Percentiles rank a stretch among this genome's conserved stretches.
Evolutionary conservation across 2,329 filamentous ascomycete genomes (phyloP).

Genomic region (Phaeosphaeria sp.): DNA sequence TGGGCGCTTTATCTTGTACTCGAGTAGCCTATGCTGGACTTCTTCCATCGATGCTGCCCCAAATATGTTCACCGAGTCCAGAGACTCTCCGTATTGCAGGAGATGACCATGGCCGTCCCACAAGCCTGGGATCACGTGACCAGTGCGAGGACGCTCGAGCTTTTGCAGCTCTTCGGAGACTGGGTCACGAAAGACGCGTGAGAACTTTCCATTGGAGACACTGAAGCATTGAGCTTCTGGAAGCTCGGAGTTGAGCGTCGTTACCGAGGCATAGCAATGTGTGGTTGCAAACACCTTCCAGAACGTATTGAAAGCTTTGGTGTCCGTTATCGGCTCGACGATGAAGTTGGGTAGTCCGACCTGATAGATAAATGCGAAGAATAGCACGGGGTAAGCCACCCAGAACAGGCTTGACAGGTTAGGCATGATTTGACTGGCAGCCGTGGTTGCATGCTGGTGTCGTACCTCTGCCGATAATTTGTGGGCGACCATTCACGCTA

Average conservation of each 20-base stretch:
- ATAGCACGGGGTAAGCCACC: conserved; percentile 31
- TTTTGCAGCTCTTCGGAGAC: conserved; percentile 32
- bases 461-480: not conserved
- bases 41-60: conserved; percentile 64
- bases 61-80: conserved; percentile 71
- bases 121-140: conserved; percentile 69
- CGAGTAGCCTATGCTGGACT: conserved; percentile 59
- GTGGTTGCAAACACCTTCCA: conserved; percentile 35
- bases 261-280: conserved; percentile 56
- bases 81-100: conserved; percentile 70
- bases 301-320: conserved; percentile 27
- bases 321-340: conserved; percentile 19
- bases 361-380: conserved; percentile 40
- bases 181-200: conserved; percentile 53
- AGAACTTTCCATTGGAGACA: conserved; percentile 60
- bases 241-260: conserved; percentile 49
- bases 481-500: not conserved
- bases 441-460: not conserved
- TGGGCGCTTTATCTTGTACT: conserved; percentile 60
- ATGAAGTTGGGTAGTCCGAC: conserved; percentile 26
- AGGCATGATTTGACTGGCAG: conserved; percentile 22
- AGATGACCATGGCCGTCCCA: conserved; percentile 77
- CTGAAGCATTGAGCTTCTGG: conserved; percentile 62
- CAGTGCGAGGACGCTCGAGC: conserved; percentile 46
- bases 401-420: conserved; percentile 27